These are phyloP conservation scores for Pterulicium gracile DNA, from an alignment of 1,284 basidiomycete species.

Conservation along the genomic window DNA sequence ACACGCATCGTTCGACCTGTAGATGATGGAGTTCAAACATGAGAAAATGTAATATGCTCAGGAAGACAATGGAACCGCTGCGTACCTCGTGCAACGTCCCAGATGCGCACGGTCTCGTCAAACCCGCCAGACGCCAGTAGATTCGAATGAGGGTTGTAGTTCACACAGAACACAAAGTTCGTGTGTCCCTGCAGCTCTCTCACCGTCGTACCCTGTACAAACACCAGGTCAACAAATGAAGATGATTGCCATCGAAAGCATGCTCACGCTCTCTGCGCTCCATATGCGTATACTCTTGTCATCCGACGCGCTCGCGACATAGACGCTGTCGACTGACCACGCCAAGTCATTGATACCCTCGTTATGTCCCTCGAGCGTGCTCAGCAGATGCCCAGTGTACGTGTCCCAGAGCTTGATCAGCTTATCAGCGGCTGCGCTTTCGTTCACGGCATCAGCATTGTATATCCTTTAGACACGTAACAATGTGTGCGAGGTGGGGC, in stretches of 20 bases:
- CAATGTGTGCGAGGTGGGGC: conserved; percentile 8
- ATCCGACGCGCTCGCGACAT: conserved; percentile 84
- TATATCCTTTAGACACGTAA: conserved; percentile 6
- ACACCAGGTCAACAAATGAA: conserved; percentile 3
- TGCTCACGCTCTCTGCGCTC: conserved; percentile 55
- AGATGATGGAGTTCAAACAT: conserved; percentile 1
- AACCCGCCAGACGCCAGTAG: conserved; percentile 87
- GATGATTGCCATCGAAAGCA: conserved; percentile 6
- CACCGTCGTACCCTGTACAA: conserved; percentile 38
- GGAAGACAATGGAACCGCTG: not conserved
- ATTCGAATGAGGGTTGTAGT: conserved; percentile 84
- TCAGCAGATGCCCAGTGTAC: conserved; percentile 57
- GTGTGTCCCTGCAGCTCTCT: conserved; percentile 77
- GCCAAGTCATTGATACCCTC: conserved; percentile 85
- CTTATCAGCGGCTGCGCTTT: conserved; percentile 68
- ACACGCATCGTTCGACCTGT: conserved; percentile 69
- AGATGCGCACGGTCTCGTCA: conserved; percentile 91
- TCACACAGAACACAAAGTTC: conserved; percentile 88
- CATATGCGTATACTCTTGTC: conserved; percentile 81
- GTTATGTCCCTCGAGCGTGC: conserved; percentile 59
- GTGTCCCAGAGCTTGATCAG: conserved; percentile 70
- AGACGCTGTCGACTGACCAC: conserved; percentile 75
- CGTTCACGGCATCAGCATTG: conserved; percentile 3
- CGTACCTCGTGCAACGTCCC: conserved; percentile 89
- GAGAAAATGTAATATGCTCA: not conserved